A percentile compares a stretch with the other conserved stretches of the same genome.
These are phyloP conservation scores for Mortierella sp. DNA, from an alignment of 371 early-diverging fungal genomes.

Conservation along the genomic window DNA sequence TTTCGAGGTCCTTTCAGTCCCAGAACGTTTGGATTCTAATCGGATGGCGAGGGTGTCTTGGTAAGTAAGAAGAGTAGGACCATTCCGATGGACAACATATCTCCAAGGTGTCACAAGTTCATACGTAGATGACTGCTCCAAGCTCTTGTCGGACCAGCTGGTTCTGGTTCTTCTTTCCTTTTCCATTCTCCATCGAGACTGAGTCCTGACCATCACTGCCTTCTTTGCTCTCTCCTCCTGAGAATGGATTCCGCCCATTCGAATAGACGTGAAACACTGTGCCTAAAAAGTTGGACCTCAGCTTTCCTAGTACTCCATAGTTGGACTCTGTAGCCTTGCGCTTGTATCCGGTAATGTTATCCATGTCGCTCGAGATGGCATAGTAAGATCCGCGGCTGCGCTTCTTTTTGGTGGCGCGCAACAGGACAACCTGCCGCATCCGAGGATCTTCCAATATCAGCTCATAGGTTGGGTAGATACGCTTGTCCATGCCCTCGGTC, in stretches of 20 bases:
- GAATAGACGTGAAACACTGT: slow-evolving; percentile 85
- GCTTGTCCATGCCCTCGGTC: slow-evolving; percentile 74
- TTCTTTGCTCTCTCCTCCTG: slow-evolving; percentile 18
- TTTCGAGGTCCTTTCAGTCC: slow-evolving; percentile 94
- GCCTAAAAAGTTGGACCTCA: slow-evolving; percentile 87
- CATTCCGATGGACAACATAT: too few relatives aligned
- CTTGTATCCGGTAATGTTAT: slow-evolving; percentile 13
- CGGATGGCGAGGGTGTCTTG: not conserved
- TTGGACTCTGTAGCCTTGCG: slow-evolving; percentile 22
- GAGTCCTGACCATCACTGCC: not conserved
- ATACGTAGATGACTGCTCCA: slow-evolving; percentile 85
- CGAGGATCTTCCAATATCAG: slow-evolving; percentile 73
- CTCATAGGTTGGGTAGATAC: slow-evolving; percentile 77
- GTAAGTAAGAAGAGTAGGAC: not conserved
- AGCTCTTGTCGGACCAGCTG: slow-evolving; percentile 74
- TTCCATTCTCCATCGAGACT: slow-evolving; percentile 5
- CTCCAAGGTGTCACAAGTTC: slow-evolving; percentile 6
- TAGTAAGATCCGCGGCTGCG: slow-evolving; percentile 79
- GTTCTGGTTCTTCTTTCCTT: slow-evolving; percentile 52
- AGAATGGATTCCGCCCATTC: slow-evolving; percentile 70
- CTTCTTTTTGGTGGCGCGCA: slow-evolving; percentile 78
- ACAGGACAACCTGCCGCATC: slow-evolving; percentile 57
- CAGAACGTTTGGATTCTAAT: slow-evolving; percentile 87
- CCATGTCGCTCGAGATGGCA: slow-evolving; percentile 70
- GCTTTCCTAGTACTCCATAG: slow-evolving; percentile 34